Percentiles rank a stretch among this genome's conserved stretches.
These are phyloP conservation scores for Abortiporus biennis DNA, from an alignment of 1,284 basidiomycete species.

Conservation along the genomic window DNA sequence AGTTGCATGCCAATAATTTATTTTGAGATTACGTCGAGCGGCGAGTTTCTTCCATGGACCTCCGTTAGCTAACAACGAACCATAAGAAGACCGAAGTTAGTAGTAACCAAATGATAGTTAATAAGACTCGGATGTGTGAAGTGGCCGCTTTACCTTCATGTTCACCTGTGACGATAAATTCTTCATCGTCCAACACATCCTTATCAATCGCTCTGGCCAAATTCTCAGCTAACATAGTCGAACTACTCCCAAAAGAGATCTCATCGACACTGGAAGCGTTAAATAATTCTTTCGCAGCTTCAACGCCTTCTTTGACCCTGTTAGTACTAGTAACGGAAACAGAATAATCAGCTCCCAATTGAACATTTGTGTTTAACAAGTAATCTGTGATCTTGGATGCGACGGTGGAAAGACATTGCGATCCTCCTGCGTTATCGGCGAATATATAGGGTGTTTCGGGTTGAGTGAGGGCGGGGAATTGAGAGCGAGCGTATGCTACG, in stretches of 20 bases:
- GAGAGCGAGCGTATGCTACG: constrained; percentile 44
- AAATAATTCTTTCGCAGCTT: constrained; percentile 52
- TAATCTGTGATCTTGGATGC: constrained; percentile 61
- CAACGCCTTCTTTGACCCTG: constrained; percentile 46
- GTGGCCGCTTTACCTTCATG: constrained; percentile 61
- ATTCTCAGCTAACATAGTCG: constrained; percentile 65
- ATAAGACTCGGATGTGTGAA: background rate
- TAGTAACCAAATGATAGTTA: background rate
- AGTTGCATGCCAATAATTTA: constrained; percentile 55
- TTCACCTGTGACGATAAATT: constrained; percentile 71
- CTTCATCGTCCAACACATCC: constrained; percentile 51
- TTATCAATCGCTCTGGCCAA: constrained; percentile 52
- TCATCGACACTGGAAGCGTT: constrained; percentile 57
- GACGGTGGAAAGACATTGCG: constrained; percentile 52
- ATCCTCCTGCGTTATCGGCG: constrained; percentile 78
- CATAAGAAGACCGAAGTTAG: background rate
- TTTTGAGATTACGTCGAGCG: constrained; percentile 40
- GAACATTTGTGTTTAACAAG: constrained; percentile 64
- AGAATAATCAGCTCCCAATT: constrained; percentile 65
- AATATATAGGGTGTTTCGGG: constrained; percentile 54
- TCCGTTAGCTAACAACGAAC: constrained; percentile 49
- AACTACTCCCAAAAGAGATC: constrained; percentile 61
- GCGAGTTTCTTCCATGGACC: constrained; percentile 77
- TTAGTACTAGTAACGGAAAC: constrained; percentile 46
- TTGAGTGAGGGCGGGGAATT: constrained; percentile 56